Percentiles rank a stretch among this genome's conserved stretches.
Evolutionary conservation across 139 green algal species (phyloP).

Genomic region (Volvox africanus): DNA sequence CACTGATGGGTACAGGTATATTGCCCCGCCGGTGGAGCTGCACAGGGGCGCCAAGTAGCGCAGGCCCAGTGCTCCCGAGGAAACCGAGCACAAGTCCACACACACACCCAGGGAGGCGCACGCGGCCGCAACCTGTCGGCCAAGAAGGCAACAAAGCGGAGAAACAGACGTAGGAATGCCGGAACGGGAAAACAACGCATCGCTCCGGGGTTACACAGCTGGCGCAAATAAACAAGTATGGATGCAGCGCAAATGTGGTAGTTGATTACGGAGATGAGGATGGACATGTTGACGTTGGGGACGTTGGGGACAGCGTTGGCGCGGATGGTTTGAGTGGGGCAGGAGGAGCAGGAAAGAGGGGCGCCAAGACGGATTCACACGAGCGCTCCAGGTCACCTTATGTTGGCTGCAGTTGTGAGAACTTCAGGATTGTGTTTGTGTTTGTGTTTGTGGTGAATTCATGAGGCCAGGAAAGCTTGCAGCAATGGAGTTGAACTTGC

Average conservation of each 20-base stretch:
- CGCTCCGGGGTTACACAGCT: background rate
- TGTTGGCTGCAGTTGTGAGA: too few relatives aligned
- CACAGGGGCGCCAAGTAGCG: constrained; percentile 69
- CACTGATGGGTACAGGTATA: constrained; percentile 82
- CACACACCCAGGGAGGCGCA: constrained; percentile 81
- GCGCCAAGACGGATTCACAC: too few relatives aligned
- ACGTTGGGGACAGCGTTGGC: too few relatives aligned
- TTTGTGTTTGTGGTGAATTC: too few relatives aligned
- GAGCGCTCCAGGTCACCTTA: too few relatives aligned
- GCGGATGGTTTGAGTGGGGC: too few relatives aligned
- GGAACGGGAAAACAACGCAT: background rate
- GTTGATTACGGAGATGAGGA: too few relatives aligned
- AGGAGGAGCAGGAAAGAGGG: too few relatives aligned
- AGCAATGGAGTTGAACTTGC: background rate
- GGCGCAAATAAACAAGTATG: too few relatives aligned
- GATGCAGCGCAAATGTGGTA: background rate
- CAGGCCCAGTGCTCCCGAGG: constrained; percentile 57
- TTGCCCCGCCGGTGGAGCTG: constrained; percentile 74
- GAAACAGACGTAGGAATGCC: background rate
- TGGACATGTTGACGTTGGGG: too few relatives aligned
- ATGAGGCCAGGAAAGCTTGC: too few relatives aligned
- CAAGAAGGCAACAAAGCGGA: background rate
- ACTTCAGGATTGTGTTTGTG: too few relatives aligned
- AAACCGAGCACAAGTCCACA: constrained; percentile 87
- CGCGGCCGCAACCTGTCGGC: constrained; percentile 66